Conservation (phyloP, 2,329 filamentous ascomycete species). For the Aspergillus persii region DNA sequence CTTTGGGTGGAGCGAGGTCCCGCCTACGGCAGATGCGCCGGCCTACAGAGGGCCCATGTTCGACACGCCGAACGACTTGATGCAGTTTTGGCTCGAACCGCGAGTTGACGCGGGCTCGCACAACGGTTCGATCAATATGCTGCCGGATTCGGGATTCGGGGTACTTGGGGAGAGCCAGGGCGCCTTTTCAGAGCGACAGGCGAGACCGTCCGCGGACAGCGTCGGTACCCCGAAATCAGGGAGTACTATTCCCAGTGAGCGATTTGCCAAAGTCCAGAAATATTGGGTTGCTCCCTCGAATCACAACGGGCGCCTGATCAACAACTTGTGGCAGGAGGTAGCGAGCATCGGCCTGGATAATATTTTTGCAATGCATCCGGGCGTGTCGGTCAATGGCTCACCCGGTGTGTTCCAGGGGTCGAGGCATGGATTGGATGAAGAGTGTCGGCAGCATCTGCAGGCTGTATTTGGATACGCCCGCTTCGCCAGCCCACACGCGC, state of each 20-base stretch:
- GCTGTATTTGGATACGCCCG: constrained; percentile 32
- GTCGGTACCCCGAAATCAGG: constrained; percentile 19
- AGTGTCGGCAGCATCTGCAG: constrained; percentile 41
- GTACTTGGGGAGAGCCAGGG: constrained; percentile 21
- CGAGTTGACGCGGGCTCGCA: constrained; percentile 30
- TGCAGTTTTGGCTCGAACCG: constrained; percentile 38
- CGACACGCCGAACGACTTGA: constrained; percentile 31
- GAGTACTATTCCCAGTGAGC: constrained; percentile 38
- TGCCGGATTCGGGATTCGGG: constrained; percentile 24
- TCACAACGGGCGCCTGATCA: constrained; percentile 40
- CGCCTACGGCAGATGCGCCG: constrained; percentile 18
- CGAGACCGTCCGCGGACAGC: constrained; percentile 22
- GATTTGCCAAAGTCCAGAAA: constrained; percentile 42
- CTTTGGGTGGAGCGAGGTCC: constrained; percentile 31
- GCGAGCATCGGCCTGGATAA: constrained; percentile 38
- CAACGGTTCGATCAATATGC: constrained; percentile 30
- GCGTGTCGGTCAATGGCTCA: constrained; percentile 20
- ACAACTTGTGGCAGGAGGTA: constrained; percentile 42
- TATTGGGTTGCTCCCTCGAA: constrained; percentile 43
- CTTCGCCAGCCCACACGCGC: constrained; percentile 16
- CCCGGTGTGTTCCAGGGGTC: constrained; percentile 29
- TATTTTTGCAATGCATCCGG: constrained; percentile 33
- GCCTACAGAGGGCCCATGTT: constrained; percentile 24
- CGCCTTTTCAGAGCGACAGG: constrained; percentile 22
- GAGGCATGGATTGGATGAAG: constrained; percentile 40